Conservation (phyloP, 768 basidiomycete species). For the Tulasnella sp. region DNA sequence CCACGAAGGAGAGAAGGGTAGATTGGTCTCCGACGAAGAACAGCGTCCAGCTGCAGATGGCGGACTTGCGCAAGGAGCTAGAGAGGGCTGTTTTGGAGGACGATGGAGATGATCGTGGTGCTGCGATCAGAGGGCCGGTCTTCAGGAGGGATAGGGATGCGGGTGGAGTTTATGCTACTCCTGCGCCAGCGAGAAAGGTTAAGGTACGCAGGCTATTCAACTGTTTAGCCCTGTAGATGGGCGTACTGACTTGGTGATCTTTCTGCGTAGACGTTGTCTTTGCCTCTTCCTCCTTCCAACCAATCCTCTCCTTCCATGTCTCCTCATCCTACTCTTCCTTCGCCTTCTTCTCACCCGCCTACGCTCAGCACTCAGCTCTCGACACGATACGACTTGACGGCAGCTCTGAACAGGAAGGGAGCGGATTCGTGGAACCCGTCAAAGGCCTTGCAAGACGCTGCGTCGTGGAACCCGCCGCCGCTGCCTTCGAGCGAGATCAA, state of each 20-base stretch:
- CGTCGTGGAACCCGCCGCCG: conserved; percentile 27
- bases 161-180: neutral
- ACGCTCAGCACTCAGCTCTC: conserved; percentile 29
- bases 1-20: conserved; percentile 10
- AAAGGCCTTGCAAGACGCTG: neutral
- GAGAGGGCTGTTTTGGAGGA: conserved; percentile 30
- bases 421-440: conserved; percentile 13
- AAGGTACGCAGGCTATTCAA: too few relatives aligned
- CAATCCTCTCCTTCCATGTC: conserved; percentile 27
- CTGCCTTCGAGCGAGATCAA: conserved; percentile 11
- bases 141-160: conserved; percentile 23
- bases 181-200: conserved; percentile 7
- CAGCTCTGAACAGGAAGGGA: conserved; percentile 22
- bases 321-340: neutral
- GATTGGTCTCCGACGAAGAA: conserved; percentile 18
- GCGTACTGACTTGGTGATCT: neutral
- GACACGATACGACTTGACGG: conserved; percentile 28
- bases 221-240: neutral
- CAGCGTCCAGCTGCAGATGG: conserved; percentile 18
- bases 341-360: conserved; percentile 11
- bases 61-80: conserved; percentile 20
- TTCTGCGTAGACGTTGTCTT: neutral
- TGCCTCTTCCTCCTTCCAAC: neutral
- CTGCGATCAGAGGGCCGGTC: neutral
- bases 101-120: neutral